A percentile compares a stretch with the other conserved stretches of the same genome.
Conservation (phyloP, 2,329 filamentous ascomycete species). For the Leptodontidium sp. region DNA sequence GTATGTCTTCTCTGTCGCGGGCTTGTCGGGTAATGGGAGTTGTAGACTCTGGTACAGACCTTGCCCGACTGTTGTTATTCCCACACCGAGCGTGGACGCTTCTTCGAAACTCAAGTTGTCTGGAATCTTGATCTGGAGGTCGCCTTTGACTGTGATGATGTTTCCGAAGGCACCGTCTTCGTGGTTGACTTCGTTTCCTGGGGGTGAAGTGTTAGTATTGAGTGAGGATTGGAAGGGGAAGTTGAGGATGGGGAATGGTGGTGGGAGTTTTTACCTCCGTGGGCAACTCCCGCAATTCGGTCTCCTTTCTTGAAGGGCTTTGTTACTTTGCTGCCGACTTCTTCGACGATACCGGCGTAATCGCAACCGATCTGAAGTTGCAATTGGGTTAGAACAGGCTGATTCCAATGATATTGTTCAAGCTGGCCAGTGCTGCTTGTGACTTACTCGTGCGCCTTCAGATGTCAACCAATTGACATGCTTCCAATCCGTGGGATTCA, state of each 20-base stretch:
- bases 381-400: neutral
- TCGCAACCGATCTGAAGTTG: constrained; percentile 52
- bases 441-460: constrained; percentile 36
- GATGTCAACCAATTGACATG: constrained; percentile 40
- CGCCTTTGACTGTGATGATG: constrained; percentile 47
- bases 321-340: constrained; percentile 54
- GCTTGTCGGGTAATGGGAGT: constrained; percentile 55
- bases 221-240: neutral
- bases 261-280: constrained; percentile 45
- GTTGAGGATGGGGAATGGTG: neutral
- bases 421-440: neutral
- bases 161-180: constrained; percentile 53
- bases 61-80: constrained; percentile 51
- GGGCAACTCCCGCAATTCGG: constrained; percentile 52
- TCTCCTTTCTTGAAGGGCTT: constrained; percentile 57
- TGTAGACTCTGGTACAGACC: constrained; percentile 56
- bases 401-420: neutral
- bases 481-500: constrained; percentile 48
- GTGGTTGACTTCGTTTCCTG: constrained; percentile 46
- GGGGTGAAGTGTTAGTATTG: neutral
- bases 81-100: constrained; percentile 49
- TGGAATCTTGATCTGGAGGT: constrained; percentile 55
- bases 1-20: constrained; percentile 49
- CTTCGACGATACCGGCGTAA: constrained; percentile 56
- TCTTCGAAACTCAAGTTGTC: constrained; percentile 56